Evolutionary conservation across 106 monocot species (phyloP), one percentile per base, ranked within the genome.

Genomic region (Vanilla planifolia): DNA sequence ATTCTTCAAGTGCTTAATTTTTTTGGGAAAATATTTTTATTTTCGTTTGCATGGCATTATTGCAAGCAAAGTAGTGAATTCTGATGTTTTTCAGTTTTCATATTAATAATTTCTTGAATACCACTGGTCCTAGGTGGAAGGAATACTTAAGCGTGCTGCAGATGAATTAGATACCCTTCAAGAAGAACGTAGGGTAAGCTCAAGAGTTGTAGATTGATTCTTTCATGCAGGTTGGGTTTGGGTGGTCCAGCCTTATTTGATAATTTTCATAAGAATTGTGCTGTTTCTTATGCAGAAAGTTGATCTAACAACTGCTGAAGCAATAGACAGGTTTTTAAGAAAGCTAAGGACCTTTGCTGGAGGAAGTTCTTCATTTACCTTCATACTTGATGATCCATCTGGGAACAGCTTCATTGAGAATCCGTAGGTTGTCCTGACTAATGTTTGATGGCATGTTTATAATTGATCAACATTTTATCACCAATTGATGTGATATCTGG

Each of bases 401-500:
- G 98, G 98, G 65, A 98, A 98, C 58, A 98, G 98, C 66, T 92
- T 82, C 40, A 77, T 98, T 67, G 98, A 98, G 71, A 98, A 98
- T 61, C 92, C 75, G 98, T 98, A 88, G 84, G 98, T 34, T 25
- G 35, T 35, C 10, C 53, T 30, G 3, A 27, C 5, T 3, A 27
- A 24, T 51, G 51, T 10, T n/a, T 10, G 28, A 27, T 51, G 28
- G 24, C 51, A 26, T 27, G 2, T 0, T 51, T 6, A n/a, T 8
- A 25, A 26, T 51, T 27, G 22, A 8, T 23, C 26, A 10, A 22
- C 22, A 16, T 45, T 53, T 32, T 32, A 53, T n/a, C 3, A 30
- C 26, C 53, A 40, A 15, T 32, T 32, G 30, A 20, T 53, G 28
- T 53, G 17, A 32, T 53, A 32, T 30, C 30, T 53, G 32, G 30